Evolutionary conservation across 148 eudicot species (phyloP).

Genomic region (Tetragonia tetragonoides): DNA sequence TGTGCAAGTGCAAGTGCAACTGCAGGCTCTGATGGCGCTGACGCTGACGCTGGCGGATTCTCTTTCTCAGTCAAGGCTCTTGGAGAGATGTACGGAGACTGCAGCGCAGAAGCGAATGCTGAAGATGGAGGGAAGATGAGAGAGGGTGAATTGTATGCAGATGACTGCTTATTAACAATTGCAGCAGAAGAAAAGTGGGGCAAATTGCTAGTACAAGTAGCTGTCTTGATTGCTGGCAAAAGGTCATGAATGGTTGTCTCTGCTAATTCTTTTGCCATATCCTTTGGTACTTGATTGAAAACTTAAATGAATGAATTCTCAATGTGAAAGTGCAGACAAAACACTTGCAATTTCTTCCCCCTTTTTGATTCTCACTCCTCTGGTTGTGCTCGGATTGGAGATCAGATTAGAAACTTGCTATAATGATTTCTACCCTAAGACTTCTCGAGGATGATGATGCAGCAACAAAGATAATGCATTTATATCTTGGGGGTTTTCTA

Average conservation of each 20-base stretch:
- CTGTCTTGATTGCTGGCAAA: constrained; percentile 23
- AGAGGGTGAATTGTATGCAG: constrained; percentile 64
- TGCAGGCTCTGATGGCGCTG: constrained; percentile 30
- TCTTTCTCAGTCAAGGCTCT: constrained; percentile 35
- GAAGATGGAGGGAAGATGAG: constrained; percentile 80
- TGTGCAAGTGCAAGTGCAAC: too few species aligned
- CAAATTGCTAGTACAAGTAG: not conserved
- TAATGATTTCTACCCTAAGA: constrained; percentile 29
- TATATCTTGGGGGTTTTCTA: not conserved
- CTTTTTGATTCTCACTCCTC: not conserved
- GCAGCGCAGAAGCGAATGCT: constrained; percentile 76
- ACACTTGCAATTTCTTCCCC: too few species aligned
- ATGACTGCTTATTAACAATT: constrained; percentile 28
- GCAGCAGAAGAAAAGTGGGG: constrained; percentile 8
- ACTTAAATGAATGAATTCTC: too few species aligned
- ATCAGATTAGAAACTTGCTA: constrained; percentile 30
- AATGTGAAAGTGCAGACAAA: too few species aligned
- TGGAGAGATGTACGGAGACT: constrained; percentile 84
- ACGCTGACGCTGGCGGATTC: constrained; percentile 13
- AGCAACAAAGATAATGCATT: constrained; percentile 16
- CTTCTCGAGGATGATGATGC: too few species aligned
- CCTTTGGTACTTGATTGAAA: not conserved
- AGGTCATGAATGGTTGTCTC: not conserved
- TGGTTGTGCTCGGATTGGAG: too few species aligned
- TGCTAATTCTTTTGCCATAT: not conserved